Conservation (phyloP, 1,284 basidiomycete species). For the Tetrapyrgos nigripes region DNA sequence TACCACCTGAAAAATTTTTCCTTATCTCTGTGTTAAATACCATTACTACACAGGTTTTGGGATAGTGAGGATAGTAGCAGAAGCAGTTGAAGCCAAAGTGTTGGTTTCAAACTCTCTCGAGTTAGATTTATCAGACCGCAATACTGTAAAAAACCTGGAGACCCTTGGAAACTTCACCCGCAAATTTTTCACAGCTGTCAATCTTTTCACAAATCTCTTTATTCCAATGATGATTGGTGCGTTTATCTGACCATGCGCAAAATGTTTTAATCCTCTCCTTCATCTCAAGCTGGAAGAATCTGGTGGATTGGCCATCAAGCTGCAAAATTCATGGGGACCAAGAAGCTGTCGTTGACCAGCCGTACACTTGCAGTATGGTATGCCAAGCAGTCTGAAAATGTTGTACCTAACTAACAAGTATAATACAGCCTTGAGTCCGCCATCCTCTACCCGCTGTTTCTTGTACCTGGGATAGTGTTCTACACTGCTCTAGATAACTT, state of each 20-base stretch:
- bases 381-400: neutral
- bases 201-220: neutral
- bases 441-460: constrained; percentile 4
- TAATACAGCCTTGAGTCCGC: constrained; percentile 7
- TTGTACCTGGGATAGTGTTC: constrained; percentile 5
- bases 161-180: constrained; percentile 5
- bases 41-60: neutral
- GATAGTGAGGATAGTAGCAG: neutral
- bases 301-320: constrained; percentile 8
- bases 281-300: constrained; percentile 7
- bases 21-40: neutral
- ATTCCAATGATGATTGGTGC: too few species aligned
- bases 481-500: neutral
- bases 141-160: constrained; percentile 4
- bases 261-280: neutral
- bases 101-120: neutral
- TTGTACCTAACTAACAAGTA: neutral
- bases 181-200: constrained; percentile 8
- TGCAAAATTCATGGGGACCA: neutral
- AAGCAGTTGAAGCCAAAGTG: constrained; percentile 6
- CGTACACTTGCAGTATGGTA: constrained; percentile 5
- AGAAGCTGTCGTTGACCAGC: neutral
- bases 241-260: neutral
- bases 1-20: neutral
- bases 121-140: neutral